These are phyloP conservation scores for Nevesoporus exiguus DNA, from an alignment of 768 basidiomycete genomes.

Conservation along the genomic window DNA sequence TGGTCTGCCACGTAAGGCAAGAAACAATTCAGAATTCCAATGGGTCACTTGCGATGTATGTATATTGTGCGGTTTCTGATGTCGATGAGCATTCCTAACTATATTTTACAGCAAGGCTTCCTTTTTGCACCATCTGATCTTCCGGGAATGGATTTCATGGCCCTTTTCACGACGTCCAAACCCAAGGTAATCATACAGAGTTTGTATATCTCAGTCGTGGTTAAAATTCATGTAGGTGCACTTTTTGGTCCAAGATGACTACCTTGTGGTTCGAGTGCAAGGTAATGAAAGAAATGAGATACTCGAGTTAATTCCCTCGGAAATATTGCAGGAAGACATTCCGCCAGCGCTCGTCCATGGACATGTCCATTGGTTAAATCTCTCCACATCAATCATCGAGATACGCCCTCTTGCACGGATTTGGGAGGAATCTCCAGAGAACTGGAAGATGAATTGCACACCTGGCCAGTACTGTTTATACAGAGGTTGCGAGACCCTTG, in stretches of 20 bases:
- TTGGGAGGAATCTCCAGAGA: conserved; percentile 16
- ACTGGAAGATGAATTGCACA: conserved; percentile 21
- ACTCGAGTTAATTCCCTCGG: conserved; percentile 18
- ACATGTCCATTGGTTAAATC: conserved; percentile 26
- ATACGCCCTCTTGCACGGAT: no score
- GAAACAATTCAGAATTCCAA: neutral
- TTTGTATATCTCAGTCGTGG: neutral
- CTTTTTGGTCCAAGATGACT: conserved; percentile 4
- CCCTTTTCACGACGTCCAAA: neutral
- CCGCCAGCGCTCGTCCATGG: conserved; percentile 9
- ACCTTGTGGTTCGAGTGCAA: conserved; percentile 10
- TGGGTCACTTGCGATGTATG: neutral
- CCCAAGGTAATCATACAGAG: no score
- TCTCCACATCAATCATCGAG: conserved; percentile 16
- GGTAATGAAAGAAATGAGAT: neutral
- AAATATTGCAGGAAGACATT: conserved; percentile 14
- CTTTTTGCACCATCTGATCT: neutral
- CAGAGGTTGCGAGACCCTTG: conserved; percentile 6
- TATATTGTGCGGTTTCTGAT: neutral
- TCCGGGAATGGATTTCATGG: neutral
- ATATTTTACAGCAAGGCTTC: neutral
- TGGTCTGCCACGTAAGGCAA: conserved; percentile 5
- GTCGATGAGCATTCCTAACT: no score
- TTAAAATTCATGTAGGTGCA: conserved; percentile 7
- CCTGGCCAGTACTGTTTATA: neutral